Evolutionary conservation across 164 flowering plant genomes (phyloP).

Genomic region (Litsea cubeba): DNA sequence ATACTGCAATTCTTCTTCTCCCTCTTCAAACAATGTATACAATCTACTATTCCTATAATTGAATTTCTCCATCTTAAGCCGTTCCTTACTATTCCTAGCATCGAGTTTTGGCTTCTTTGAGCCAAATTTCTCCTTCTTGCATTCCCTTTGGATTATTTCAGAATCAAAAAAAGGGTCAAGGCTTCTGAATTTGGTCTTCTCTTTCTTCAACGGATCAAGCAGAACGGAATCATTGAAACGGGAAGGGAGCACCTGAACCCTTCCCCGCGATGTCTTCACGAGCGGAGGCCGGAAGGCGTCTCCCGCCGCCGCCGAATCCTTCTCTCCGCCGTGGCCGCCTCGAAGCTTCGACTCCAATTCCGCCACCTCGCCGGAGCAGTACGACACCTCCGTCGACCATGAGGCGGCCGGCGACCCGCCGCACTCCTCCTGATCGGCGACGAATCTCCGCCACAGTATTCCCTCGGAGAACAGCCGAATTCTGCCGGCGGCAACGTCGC

Average conservation of each 20-base stretch:
- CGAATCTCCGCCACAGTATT: constrained; percentile 10
- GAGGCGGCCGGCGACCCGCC: constrained; percentile 9
- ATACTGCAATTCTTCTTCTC: not conserved
- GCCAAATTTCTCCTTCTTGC: constrained; percentile 25
- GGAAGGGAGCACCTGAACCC: constrained; percentile 51
- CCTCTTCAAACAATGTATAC: constrained; percentile 24
- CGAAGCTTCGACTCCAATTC: constrained; percentile 17
- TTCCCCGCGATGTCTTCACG: constrained; percentile 48
- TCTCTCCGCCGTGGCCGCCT: not conserved
- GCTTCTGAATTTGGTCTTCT: constrained; percentile 22
- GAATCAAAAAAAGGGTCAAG: constrained; percentile 24
- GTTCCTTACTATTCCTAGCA: constrained; percentile 10
- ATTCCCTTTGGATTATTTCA: constrained; percentile 18
- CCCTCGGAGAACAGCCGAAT: constrained; percentile 25
- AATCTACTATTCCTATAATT: not conserved
- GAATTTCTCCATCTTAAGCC: constrained; percentile 22
- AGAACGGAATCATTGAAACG: constrained; percentile 48
- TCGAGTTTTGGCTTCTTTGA: constrained; percentile 21
- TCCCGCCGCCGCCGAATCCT: constrained; percentile 6
- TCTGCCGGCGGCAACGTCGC: constrained; percentile 24
- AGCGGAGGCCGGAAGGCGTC: constrained; percentile 26
- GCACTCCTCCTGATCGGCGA: constrained; percentile 13
- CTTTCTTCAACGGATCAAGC: constrained; percentile 39
- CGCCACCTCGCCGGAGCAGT: constrained; percentile 24
- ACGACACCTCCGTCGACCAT: constrained; percentile 29